Evolutionary conservation across 148 eudicot species (phyloP).

Genomic region (Rhododendron ferrugineum): DNA sequence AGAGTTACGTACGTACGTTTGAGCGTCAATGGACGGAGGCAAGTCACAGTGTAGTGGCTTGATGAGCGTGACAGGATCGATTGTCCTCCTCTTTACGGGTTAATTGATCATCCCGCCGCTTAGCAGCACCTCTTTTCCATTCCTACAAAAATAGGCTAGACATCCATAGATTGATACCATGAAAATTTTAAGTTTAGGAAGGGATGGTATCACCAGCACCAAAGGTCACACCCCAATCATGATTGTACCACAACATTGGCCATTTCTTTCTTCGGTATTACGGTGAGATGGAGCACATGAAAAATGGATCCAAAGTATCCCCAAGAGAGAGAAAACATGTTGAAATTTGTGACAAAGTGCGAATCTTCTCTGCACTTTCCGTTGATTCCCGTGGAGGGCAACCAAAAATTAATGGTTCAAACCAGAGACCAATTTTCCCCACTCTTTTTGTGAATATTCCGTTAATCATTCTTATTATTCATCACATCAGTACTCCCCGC

Average conservation of each 20-base stretch:
- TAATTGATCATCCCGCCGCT: neutral
- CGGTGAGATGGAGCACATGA: neutral
- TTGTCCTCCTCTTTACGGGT: neutral
- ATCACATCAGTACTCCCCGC: neutral
- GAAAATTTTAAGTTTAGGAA: neutral
- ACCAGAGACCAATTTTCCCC: neutral
- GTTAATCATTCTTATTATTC: too few species aligned
- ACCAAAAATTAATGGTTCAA: neutral
- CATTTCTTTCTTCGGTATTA: neutral
- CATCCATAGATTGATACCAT: neutral
- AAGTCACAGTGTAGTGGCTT: too few species aligned
- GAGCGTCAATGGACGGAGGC: too few species aligned
- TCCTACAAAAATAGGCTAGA: neutral
- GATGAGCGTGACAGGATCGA: neutral
- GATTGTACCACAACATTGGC: neutral
- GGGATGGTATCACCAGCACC: neutral
- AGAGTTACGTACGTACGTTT: too few species aligned
- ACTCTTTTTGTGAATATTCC: neutral
- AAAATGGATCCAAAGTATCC: neutral
- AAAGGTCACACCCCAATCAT: neutral
- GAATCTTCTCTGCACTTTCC: conserved; percentile 16
- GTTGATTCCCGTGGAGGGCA: neutral
- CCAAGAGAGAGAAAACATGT: neutral
- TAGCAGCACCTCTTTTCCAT: neutral
- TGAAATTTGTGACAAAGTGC: neutral